Evolutionary conservation across 441 rosid genomes (phyloP).

Genomic region (Populus hybrid): DNA sequence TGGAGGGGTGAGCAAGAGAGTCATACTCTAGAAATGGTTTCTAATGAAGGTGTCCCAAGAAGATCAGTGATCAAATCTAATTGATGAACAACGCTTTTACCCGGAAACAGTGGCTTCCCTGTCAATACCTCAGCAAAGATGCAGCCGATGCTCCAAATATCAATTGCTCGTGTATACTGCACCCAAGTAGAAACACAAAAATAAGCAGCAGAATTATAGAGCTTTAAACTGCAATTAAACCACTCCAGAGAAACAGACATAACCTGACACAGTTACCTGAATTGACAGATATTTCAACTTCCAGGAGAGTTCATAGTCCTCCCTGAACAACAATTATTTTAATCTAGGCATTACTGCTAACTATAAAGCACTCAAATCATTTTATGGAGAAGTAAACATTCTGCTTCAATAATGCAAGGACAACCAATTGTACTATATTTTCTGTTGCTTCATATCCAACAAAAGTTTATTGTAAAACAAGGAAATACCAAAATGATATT

Average conservation of each 20-base stretch:
- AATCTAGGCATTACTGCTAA: constrained; percentile 74
- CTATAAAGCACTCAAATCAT: constrained; percentile 50
- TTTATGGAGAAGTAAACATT: constrained; percentile 31
- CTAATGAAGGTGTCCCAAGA: constrained; percentile 79
- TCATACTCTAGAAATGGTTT: constrained; percentile 78
- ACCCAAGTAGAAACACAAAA: constrained; percentile 22
- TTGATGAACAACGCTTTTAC: constrained; percentile 59
- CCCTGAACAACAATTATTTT: too few relatives aligned
- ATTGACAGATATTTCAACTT: constrained; percentile 78
- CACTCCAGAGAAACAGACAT: constrained; percentile 41
- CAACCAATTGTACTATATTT: neutral
- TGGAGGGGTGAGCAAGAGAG: constrained; percentile 4
- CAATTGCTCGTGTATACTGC: constrained; percentile 99
- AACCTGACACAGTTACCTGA: constrained; percentile 74
- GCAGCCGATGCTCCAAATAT: constrained; percentile 98
- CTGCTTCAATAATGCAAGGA: constrained; percentile 16
- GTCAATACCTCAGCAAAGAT: constrained; percentile 93
- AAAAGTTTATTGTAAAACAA: neutral
- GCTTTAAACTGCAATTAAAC: constrained; percentile 25
- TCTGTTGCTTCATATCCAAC: neutral
- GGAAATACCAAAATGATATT: neutral
- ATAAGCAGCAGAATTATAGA: constrained; percentile 14
- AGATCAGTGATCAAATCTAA: too few relatives aligned
- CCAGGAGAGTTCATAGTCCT: too few relatives aligned
- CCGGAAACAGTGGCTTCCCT: constrained; percentile 98